These are phyloP conservation scores for Coemansia sp. DNA, from an alignment of 192 early-diverging fungal species.

Conservation along the genomic window DNA sequence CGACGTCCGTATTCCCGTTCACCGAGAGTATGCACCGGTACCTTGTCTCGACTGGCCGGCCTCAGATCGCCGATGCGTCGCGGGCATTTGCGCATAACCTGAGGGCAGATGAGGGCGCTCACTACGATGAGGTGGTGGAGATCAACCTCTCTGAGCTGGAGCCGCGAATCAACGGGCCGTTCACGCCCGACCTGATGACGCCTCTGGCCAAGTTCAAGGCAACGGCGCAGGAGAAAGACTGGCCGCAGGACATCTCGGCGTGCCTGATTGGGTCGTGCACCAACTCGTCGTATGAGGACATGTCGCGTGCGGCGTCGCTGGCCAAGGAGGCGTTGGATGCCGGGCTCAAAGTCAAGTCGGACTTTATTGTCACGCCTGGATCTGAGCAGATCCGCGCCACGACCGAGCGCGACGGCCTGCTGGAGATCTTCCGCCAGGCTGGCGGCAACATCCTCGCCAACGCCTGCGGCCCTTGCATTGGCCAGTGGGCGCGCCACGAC, in stretches of 20 bases:
- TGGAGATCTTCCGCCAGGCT: conserved; percentile 70
- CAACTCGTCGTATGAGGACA: conserved; percentile 97
- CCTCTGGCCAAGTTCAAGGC: conserved; percentile 92
- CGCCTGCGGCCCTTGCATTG: conserved; percentile 95
- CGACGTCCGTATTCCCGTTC: conserved; percentile 98
- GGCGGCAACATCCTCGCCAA: conserved; percentile 92
- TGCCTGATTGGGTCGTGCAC: conserved; percentile 98
- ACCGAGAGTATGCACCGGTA: conserved; percentile 86
- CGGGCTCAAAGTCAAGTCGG: conserved; percentile 70
- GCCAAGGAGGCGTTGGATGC: conserved; percentile 80
- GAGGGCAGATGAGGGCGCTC: conserved; percentile 59
- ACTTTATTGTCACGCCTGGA: conserved; percentile 94
- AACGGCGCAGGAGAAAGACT: conserved; percentile 78
- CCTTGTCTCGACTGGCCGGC: conserved; percentile 85
- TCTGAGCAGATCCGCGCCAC: conserved; percentile 98
- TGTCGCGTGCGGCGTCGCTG: conserved; percentile 87
- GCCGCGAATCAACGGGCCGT: conserved; percentile 97
- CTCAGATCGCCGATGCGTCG: conserved; percentile 63
- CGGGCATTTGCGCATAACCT: conserved; percentile 73
- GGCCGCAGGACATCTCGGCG: conserved; percentile 82
- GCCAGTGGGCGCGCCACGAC: conserved; percentile 82
- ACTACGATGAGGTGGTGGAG: conserved; percentile 95
- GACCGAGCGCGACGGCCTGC: conserved; percentile 91
- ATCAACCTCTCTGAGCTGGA: conserved; percentile 91
- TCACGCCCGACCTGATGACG: conserved; percentile 94